Conservation (phyloP, 352 stramenopile genomes). For the Phytopythium vexans region DNA sequence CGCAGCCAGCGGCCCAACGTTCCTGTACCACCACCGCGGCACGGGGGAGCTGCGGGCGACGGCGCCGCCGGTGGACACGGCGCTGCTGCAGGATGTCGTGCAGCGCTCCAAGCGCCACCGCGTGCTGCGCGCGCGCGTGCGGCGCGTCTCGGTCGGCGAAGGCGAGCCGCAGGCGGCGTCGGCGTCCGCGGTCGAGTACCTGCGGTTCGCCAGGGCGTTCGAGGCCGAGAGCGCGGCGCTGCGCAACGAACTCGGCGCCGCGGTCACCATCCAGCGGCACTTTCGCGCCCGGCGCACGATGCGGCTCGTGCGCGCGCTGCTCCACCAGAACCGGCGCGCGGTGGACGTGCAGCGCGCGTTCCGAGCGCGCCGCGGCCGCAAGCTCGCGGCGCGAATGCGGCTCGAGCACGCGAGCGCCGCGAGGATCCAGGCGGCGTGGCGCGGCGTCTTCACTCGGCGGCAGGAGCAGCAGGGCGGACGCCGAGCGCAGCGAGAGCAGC, state of each 20-base stretch:
- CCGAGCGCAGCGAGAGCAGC: slow-evolving; percentile 16
- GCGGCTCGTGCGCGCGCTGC: slow-evolving; percentile 35
- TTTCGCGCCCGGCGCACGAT: slow-evolving; percentile 46
- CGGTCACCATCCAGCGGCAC: slow-evolving; percentile 60
- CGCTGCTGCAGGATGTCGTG: slow-evolving; percentile 64
- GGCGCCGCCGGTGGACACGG: slow-evolving; percentile 54
- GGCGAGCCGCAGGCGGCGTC: slow-evolving; percentile 11
- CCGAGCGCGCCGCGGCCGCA: slow-evolving; percentile 46
- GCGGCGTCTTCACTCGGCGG: slow-evolving; percentile 30
- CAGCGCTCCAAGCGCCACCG: slow-evolving; percentile 68
- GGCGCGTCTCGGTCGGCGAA: slow-evolving; percentile 38
- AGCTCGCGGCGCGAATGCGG: slow-evolving; percentile 24
- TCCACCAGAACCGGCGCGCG: slow-evolving; percentile 56
- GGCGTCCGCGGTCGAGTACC: slow-evolving; percentile 66
- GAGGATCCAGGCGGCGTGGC: slow-evolving; percentile 50
- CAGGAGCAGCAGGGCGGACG: slow-evolving; percentile 21
- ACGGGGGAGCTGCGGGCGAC: slow-evolving; percentile 43
- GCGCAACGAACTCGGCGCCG: slow-evolving; percentile 40
- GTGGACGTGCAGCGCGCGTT: slow-evolving; percentile 67
- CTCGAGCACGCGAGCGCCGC: slow-evolving; percentile 32
- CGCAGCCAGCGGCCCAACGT: background rate
- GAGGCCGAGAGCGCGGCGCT: slow-evolving; percentile 54
- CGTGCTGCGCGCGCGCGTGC: slow-evolving; percentile 52
- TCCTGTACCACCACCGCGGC: slow-evolving; percentile 56
- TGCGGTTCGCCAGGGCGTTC: slow-evolving; percentile 67